Percentiles rank a stretch among this genome's conserved stretches.
Conservation (phyloP, 441 rosid genomes). For the Erodium chrysanthum region DNA sequence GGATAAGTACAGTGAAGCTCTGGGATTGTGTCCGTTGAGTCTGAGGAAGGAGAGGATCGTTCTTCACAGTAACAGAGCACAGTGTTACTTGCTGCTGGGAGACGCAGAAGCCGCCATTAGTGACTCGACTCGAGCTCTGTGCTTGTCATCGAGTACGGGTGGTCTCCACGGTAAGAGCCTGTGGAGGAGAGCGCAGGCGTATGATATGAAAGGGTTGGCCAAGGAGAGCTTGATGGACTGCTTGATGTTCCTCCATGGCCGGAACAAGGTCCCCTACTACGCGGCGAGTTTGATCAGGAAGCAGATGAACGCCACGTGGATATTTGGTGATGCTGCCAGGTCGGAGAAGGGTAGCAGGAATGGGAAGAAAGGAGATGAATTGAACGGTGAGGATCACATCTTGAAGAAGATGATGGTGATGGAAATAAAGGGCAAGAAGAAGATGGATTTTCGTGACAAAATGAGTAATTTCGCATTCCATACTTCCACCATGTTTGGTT, state of each 20-base stretch:
- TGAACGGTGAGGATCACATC: constrained; percentile 10
- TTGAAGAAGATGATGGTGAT: constrained; percentile 9
- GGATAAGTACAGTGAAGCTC: constrained; percentile 37
- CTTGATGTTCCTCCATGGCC: constrained; percentile 38
- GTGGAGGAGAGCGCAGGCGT: constrained; percentile 89
- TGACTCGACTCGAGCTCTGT: constrained; percentile 66
- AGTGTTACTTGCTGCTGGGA: constrained; percentile 41
- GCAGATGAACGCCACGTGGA: constrained; percentile 67
- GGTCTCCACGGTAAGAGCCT: constrained; percentile 57
- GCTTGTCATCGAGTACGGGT: constrained; percentile 29
- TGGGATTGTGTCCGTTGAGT: constrained; percentile 45
- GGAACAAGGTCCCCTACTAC: constrained; percentile 40
- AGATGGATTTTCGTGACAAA: neutral
- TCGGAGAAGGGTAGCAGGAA: constrained; percentile 8
- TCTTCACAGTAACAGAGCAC: constrained; percentile 62
- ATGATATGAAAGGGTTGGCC: constrained; percentile 55
- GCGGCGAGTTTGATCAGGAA: constrained; percentile 57
- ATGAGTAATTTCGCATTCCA: too few species aligned
- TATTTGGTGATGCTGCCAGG: constrained; percentile 36
- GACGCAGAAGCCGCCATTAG: constrained; percentile 53
- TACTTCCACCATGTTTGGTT: too few species aligned
- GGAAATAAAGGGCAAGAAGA: neutral
- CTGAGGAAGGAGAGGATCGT: constrained; percentile 49
- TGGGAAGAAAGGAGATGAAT: constrained; percentile 6
- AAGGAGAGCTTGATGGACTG: constrained; percentile 81